Conservation (phyloP, 2,329 filamentous ascomycete species). For the Claviceps monticola region DNA sequence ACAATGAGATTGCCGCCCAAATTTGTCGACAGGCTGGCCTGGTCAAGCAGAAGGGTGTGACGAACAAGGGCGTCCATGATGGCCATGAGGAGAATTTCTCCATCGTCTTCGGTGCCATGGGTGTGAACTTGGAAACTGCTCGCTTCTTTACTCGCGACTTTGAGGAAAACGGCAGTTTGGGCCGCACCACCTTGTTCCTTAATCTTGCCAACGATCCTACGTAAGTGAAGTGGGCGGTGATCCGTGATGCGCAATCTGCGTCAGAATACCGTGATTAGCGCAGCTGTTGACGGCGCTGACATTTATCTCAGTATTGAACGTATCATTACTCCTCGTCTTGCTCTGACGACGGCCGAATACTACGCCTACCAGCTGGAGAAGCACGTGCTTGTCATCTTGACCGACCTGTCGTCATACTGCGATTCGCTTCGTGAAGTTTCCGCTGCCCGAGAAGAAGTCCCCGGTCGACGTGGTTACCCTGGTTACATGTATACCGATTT, state of each 20-base stretch:
- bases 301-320: slow-evolving; percentile 70
- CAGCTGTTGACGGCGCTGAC: not conserved
- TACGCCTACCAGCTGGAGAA: slow-evolving; percentile 99
- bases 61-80: slow-evolving; percentile 91
- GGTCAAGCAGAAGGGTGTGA: slow-evolving; percentile 62
- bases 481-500: slow-evolving; percentile 99
- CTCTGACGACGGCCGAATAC: slow-evolving; percentile 96
- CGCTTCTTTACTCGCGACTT: slow-evolving; percentile 98
- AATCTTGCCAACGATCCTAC: slow-evolving; percentile 99
- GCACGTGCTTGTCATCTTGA: slow-evolving; percentile 97
- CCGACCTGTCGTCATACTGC: slow-evolving; percentile 94
- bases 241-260: not conserved
- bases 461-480: slow-evolving; percentile 96
- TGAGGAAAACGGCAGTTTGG: slow-evolving; percentile 97
- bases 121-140: slow-evolving; percentile 98
- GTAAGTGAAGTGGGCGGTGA: slow-evolving; percentile 35
- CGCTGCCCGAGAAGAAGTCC: slow-evolving; percentile 94
- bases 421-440: slow-evolving; percentile 98
- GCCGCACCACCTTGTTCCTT: slow-evolving; percentile 92
- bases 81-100: slow-evolving; percentile 99
- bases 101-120: slow-evolving; percentile 98
- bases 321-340: slow-evolving; percentile 98
- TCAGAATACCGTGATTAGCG: not conserved
- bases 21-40: slow-evolving; percentile 95
- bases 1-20: slow-evolving; percentile 98